A percentile compares a stretch with the other conserved stretches of the same genome.
Evolutionary conservation across 1,139 yeast species (phyloP).

Genomic region (Geotrichum citri-aurantii): DNA sequence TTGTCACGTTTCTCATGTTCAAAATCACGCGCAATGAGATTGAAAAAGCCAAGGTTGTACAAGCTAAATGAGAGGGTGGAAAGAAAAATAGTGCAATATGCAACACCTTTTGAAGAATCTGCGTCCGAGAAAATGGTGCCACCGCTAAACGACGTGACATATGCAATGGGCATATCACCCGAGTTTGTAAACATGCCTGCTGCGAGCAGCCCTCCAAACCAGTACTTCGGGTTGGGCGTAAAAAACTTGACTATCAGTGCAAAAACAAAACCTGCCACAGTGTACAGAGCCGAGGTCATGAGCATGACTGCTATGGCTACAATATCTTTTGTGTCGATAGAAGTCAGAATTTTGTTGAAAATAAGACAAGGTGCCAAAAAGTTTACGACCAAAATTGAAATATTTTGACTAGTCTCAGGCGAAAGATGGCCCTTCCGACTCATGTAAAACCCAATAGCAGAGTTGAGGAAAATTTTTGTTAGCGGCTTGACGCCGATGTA

Average conservation of each 20-base stretch:
- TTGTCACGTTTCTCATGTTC: constrained; percentile 3
- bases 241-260: constrained; percentile 32
- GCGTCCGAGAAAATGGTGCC: constrained; percentile 52
- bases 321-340: constrained; percentile 44
- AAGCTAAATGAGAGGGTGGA: constrained; percentile 66
- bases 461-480: constrained; percentile 72
- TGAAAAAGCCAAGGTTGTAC: constrained; percentile 71
- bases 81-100: constrained; percentile 75
- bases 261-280: constrained; percentile 30
- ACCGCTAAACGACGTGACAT: constrained; percentile 68
- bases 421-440: constrained; percentile 41
- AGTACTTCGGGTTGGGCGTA: constrained; percentile 57
- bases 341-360: constrained; percentile 64
- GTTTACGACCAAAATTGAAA: constrained; percentile 64
- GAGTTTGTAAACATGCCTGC: constrained; percentile 60
- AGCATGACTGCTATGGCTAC: constrained; percentile 68
- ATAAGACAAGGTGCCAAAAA: constrained; percentile 73
- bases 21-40: constrained; percentile 66
- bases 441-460: constrained; percentile 60
- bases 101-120: constrained; percentile 73
- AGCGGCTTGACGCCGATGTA: constrained; percentile 83
- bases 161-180: constrained; percentile 85
- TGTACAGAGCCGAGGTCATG: constrained; percentile 52
- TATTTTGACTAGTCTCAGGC: constrained; percentile 61
- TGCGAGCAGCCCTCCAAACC: constrained; percentile 72